phyloP scores from a whole-genome alignment of 805 yeast genomes.

The Candida rishiriensis region DNA sequence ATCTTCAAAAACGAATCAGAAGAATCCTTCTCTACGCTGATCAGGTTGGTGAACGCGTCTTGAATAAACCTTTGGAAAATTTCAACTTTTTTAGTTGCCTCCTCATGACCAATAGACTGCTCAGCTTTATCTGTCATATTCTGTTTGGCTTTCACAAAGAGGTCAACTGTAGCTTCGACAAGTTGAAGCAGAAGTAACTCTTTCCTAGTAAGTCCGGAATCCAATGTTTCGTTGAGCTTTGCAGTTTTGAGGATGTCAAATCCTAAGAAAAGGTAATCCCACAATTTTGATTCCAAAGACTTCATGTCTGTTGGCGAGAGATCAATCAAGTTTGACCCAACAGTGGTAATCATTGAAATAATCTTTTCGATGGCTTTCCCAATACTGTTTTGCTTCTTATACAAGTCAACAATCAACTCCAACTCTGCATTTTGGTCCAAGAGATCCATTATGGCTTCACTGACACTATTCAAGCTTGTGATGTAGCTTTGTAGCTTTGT shows the following conservation, averaged over 20 bases:
- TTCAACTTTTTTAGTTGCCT: conserved; percentile 20
- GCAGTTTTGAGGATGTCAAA: conserved; percentile 28
- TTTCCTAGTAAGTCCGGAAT: conserved; percentile 22
- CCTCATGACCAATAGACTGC: not conserved
- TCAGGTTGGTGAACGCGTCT: conserved; percentile 37
- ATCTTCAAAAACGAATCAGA: conserved; percentile 47
- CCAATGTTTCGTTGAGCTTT: conserved; percentile 13
- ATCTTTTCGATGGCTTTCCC: conserved; percentile 31
- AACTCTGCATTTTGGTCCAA: conserved; percentile 25
- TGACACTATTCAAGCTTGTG: conserved; percentile 11
- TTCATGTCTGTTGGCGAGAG: conserved; percentile 5
- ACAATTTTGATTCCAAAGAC: conserved; percentile 27
- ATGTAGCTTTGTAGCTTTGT: conserved; percentile 15
- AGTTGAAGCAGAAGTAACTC: conserved; percentile 37
- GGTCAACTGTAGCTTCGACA: conserved; percentile 34
- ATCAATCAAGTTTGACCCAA: conserved; percentile 20
- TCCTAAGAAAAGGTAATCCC: conserved; percentile 33
- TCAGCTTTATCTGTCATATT: conserved; percentile 3
- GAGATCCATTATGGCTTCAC: conserved; percentile 12
- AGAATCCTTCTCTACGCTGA: conserved; percentile 26
- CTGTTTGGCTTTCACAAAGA: conserved; percentile 28
- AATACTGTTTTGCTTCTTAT: conserved; percentile 19
- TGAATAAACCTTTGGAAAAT: conserved; percentile 37
- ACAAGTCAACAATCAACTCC: conserved; percentile 31
- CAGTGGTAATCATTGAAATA: conserved; percentile 9